phyloP scores from a whole-genome alignment of 257 asterid species.

The Plectranthus barbatus region DNA sequence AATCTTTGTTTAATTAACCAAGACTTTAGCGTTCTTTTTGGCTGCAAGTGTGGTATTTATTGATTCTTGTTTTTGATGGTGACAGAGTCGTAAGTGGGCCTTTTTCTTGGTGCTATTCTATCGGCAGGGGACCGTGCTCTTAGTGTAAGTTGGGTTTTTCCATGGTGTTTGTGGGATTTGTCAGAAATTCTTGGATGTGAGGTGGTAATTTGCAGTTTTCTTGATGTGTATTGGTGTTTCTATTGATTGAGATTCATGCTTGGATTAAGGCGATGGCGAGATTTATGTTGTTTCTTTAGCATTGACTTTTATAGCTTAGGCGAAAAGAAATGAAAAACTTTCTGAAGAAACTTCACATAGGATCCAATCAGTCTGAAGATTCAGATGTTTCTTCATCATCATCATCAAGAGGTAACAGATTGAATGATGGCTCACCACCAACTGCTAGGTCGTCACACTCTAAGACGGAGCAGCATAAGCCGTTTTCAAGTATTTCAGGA shows the following conservation, averaged over 20 bases:
- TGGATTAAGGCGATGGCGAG: slow-evolving; percentile 49
- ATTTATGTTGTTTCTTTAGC: slow-evolving; percentile 46
- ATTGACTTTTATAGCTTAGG: slow-evolving; percentile 25
- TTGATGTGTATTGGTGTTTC: slow-evolving; percentile 16
- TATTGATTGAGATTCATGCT: slow-evolving; percentile 34
- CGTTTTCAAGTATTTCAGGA: slow-evolving; percentile 79
- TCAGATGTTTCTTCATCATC: slow-evolving; percentile 66
- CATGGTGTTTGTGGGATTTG: slow-evolving; percentile 26
- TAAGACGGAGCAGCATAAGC: slow-evolving; percentile 60
- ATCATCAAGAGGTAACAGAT: slow-evolving; percentile 45
- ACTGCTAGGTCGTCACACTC: slow-evolving; percentile 41
- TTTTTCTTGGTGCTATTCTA: no score
- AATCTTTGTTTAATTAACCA: slow-evolving; percentile 15
- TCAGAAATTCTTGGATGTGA: slow-evolving; percentile 30
- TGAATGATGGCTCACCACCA: slow-evolving; percentile 44
- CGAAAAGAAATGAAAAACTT: slow-evolving; percentile 60
- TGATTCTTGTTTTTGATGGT: slow-evolving; percentile 22
- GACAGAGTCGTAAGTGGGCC: slow-evolving; percentile 4
- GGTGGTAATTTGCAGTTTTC: slow-evolving; percentile 11
- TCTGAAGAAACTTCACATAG: slow-evolving; percentile 73
- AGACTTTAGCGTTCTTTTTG: slow-evolving; percentile 5
- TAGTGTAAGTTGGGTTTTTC: slow-evolving; percentile 8
- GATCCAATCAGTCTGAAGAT: slow-evolving; percentile 68
- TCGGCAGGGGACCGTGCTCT: slow-evolving; percentile 19
- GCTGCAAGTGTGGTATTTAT: slow-evolving; percentile 23